A percentile compares a stretch with the other conserved stretches of the same genome.
These are phyloP conservation scores for Priceomyces castillae DNA, from an alignment of 805 yeast genomes.

Conservation along the genomic window DNA sequence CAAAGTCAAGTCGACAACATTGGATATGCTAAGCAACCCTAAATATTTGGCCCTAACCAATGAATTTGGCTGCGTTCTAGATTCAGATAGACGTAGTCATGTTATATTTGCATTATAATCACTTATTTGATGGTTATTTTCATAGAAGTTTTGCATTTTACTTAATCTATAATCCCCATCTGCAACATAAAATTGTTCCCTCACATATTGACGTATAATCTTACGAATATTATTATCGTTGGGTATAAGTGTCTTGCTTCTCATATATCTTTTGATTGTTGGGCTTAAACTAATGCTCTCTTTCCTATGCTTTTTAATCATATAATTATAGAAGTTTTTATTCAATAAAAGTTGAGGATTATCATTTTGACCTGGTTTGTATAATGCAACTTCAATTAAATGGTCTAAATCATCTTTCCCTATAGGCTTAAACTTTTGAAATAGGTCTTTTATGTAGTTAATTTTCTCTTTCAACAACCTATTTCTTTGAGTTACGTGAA, in stretches of 20 bases:
- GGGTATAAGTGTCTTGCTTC: constrained; percentile 27
- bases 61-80: constrained; percentile 40
- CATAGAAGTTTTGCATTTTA: constrained; percentile 26
- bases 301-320: constrained; percentile 20
- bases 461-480: constrained; percentile 23
- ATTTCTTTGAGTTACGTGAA: constrained; percentile 27
- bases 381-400: constrained; percentile 16
- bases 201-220: constrained; percentile 25
- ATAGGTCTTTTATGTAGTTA: constrained; percentile 19
- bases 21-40: constrained; percentile 21
- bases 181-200: constrained; percentile 28
- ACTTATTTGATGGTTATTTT: constrained; percentile 7
- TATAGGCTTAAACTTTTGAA: constrained; percentile 22
- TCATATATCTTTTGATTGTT: constrained; percentile 15
- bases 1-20: constrained; percentile 6
- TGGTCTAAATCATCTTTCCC: constrained; percentile 12
- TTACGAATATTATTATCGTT: constrained; percentile 28
- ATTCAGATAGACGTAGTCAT: constrained; percentile 38
- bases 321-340: constrained; percentile 25
- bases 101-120: constrained; percentile 25
- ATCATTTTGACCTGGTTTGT: constrained; percentile 6
- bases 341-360: constrained; percentile 12
- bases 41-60: constrained; percentile 30
- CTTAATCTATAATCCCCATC: constrained; percentile 18
- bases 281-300: constrained; percentile 17